Evolutionary conservation across 2,329 filamentous ascomycete species (phyloP), one percentile per base, ranked within the genome.

Genomic region (Sporothrix luriei): DNA sequence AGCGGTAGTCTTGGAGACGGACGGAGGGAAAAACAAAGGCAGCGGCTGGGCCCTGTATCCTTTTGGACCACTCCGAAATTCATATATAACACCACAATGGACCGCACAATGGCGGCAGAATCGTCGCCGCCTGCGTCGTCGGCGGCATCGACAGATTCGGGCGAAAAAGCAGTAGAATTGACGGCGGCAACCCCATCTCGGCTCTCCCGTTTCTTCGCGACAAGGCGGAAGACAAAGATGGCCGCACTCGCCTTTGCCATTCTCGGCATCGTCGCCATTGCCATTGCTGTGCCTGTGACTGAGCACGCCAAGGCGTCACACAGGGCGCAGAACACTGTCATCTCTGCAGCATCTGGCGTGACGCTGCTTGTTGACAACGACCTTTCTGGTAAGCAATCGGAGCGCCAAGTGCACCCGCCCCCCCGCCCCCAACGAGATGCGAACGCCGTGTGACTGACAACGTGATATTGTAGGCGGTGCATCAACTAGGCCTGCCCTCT

Each of bases 291-390:
- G 38, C 69, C 69, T 11, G 33, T 70, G 24, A 66, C 64, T 13
- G 46, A 67, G 48, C 52, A 54, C 48, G 52, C 43, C 54, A 52
- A 59, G 26, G 46, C 29, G 46, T 48, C 55, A 9, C 49, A 65
- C 51, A 48, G 21, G 11, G 33, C 55, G 21, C 26, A 43, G 10
- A 38, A 29, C 19, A n/a, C 52, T 16, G 51, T 54, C 24, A 57
- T 40, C 43, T 46, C 40, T 7, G 14, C 57, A 16, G 59, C 62
- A 46, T 78, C 79, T 1, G 78, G 78, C 40, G 72, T 81, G 54
- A 79, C 78, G 6, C 75, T 82, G 33, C 70, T 82, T 33, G 75
- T 79, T 57, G 77, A 80, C 71, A 82, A 82, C 74, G 80, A 82
- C 66, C 77, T 82, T 46, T 76, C 78, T 75, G 81, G 80, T 79